phyloP scores from a whole-genome alignment of 2,329 filamentous ascomycete genomes.

The Rutstroemia sydowiana region DNA sequence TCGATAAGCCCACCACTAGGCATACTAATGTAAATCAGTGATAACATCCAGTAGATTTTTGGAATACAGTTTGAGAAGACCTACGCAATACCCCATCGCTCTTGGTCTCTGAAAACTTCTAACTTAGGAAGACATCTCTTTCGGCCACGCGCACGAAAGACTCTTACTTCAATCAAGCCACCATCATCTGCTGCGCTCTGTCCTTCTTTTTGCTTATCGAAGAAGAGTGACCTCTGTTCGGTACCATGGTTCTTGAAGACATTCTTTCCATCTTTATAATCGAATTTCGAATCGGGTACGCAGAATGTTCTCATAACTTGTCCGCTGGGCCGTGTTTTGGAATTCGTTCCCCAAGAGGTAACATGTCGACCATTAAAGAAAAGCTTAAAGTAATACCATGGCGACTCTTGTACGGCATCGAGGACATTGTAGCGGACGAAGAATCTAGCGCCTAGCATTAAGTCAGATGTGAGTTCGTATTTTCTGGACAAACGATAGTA shows the following conservation, averaged over 20 bases:
- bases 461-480: constrained; percentile 4
- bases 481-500: background rate
- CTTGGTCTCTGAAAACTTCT: constrained; percentile 39
- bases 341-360: constrained; percentile 46
- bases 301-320: constrained; percentile 42
- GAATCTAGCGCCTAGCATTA: constrained; percentile 42
- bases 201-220: constrained; percentile 27
- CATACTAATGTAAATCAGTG: constrained; percentile 33
- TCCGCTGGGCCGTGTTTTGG: constrained; percentile 31
- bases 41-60: background rate
- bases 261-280: constrained; percentile 33
- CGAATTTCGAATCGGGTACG: constrained; percentile 38
- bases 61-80: too few species aligned
- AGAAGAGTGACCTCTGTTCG: constrained; percentile 46
- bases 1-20: constrained; percentile 47
- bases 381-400: constrained; percentile 47
- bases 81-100: constrained; percentile 47
- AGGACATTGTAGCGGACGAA: constrained; percentile 42
- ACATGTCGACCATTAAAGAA: constrained; percentile 46
- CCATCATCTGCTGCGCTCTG: constrained; percentile 42
- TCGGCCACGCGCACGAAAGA: constrained; percentile 45
- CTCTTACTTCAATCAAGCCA: constrained; percentile 46
- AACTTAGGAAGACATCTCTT: constrained; percentile 37
- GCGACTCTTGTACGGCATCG: constrained; percentile 26
- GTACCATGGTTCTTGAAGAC: constrained; percentile 34